These are phyloP conservation scores for Stereum hirsutum DNA, from an alignment of 1,284 basidiomycete species.

Conservation along the genomic window DNA sequence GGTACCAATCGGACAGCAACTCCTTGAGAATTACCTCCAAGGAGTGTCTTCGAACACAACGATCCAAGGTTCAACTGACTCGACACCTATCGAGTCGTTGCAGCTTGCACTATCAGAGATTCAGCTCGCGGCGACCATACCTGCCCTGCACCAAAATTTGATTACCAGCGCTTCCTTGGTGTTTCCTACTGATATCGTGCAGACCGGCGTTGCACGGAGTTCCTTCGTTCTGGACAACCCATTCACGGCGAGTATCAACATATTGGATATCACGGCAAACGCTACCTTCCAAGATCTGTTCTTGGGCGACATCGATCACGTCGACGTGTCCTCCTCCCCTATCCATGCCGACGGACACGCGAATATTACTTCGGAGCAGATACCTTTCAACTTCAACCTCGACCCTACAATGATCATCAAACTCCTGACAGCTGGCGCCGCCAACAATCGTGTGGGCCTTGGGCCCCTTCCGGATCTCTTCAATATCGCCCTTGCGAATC, in stretches of 20 bases:
- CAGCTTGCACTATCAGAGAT: constrained; percentile 59
- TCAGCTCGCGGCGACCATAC: constrained; percentile 55
- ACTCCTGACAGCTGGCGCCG: constrained; percentile 44
- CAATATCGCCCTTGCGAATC: constrained; percentile 45
- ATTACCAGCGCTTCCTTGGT: constrained; percentile 44
- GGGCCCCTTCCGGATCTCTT: constrained; percentile 58
- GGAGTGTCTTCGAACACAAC: constrained; percentile 49
- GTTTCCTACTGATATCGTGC: constrained; percentile 50
- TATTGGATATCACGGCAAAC: constrained; percentile 47
- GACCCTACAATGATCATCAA: constrained; percentile 56
- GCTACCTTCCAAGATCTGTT: constrained; percentile 46
- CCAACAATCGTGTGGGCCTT: constrained; percentile 47
- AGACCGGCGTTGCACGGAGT: constrained; percentile 46
- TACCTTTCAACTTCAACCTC: constrained; percentile 61
- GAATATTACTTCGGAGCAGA: constrained; percentile 45
- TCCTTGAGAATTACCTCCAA: constrained; percentile 69
- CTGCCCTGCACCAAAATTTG: constrained; percentile 57
- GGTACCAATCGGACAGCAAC: constrained; percentile 40
- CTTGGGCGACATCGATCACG: constrained; percentile 48
- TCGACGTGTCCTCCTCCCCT: constrained; percentile 43
- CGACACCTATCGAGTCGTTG: constrained; percentile 60
- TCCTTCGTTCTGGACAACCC: constrained; percentile 59
- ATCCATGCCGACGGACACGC: constrained; percentile 55
- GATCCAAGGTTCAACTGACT: constrained; percentile 48
- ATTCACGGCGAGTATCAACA: constrained; percentile 69